Evolutionary conservation across 1,284 basidiomycete species (phyloP), one percentile per base, ranked within the genome.

Genomic region (Athelia psychrophila): DNA sequence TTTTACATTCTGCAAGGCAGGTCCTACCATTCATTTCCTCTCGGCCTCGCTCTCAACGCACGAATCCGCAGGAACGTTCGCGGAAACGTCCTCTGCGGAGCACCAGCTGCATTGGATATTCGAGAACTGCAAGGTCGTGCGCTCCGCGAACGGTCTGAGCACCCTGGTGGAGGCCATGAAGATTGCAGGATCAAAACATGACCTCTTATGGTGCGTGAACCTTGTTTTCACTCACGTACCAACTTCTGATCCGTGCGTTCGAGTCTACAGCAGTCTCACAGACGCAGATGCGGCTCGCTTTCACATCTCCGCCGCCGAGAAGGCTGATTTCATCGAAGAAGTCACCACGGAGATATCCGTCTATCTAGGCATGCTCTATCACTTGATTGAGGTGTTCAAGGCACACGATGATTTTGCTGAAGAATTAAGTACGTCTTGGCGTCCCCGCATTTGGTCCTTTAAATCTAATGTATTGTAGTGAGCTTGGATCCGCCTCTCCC

Each of bases 41-140:
- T 54, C 50, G 20, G 47, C 19, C 22, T 57, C 54, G 58, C 13
- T 51, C 48, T 51, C 46, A 10, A 16, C 50, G 42, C 25, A 57
- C 63, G 64, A 25, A 63, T 63, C 36, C 60, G 58, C 64, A 97
- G 95, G 96, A 45, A 88, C 88, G 10, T 99, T 98, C 65, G 89
- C 84, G 2, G 94, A 97, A 68, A 95, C 94, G 0, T 83, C 83
- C 4, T 93, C 92, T 27, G 89, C 93, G 0, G 93, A 97, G 61
- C 88, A 97, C 66, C 97, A 99, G 67, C 72, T 99, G 44, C 91
- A 95, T 58, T 96, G 95, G 90, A 91, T 99, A 59, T 89, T 93
- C 55, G 90, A 96, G 68, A 98, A 98, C 64, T 92, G 92, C 62
- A 92, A 91, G 64, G 78, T 91, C 30, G 87, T 98, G 2, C 81